phyloP scores from a whole-genome alignment of 108 stramenopile genomes.

The Chaetoceros tenuissimus region DNA sequence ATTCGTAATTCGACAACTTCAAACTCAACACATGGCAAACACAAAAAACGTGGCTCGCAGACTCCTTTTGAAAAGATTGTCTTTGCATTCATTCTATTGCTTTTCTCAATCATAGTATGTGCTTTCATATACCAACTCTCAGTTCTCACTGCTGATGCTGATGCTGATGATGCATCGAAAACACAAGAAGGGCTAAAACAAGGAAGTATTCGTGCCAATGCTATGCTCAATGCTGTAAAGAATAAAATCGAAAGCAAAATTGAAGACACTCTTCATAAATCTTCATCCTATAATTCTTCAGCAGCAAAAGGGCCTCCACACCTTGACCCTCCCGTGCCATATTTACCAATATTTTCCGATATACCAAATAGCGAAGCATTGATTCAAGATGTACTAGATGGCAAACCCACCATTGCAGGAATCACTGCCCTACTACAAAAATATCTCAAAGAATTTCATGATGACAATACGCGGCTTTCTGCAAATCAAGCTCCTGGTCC shows the following conservation, averaged over 20 bases:
- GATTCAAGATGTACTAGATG: constrained; percentile 26
- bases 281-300: too few species aligned
- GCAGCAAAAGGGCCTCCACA: constrained; percentile 6
- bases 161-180: too few species aligned
- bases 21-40: background rate
- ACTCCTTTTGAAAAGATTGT: background rate
- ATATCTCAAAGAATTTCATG: constrained; percentile 30
- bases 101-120: background rate
- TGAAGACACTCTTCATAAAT: too few species aligned
- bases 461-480: constrained; percentile 16
- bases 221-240: too few species aligned
- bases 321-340: constrained; percentile 15
- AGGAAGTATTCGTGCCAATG: too few species aligned
- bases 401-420: constrained; percentile 48
- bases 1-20: background rate
- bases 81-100: background rate
- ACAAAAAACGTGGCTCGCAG: background rate
- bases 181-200: too few species aligned
- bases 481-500: constrained; percentile 16
- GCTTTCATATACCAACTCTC: background rate
- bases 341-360: constrained; percentile 18
- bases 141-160: background rate
- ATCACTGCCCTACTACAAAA: constrained; percentile 37
- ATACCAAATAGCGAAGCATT: constrained; percentile 22
- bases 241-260: too few species aligned